These are phyloP conservation scores for Entomortierella beljakovae DNA, from an alignment of 192 early-diverging fungal species.

Conservation along the genomic window DNA sequence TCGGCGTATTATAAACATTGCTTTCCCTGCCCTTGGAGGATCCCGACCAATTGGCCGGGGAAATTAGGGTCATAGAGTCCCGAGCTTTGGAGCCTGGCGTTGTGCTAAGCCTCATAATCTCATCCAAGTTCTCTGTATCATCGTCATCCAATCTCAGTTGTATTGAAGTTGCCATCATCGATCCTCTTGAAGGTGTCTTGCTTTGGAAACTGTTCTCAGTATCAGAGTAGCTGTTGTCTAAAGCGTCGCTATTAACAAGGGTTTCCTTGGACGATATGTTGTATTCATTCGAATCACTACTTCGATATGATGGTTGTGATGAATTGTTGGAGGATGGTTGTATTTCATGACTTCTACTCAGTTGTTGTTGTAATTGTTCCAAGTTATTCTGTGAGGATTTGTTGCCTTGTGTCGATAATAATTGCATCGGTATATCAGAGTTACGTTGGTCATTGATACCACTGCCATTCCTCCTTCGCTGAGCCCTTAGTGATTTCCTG, in stretches of 20 bases:
- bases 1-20: neutral
- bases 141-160: neutral
- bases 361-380: neutral
- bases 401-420: neutral
- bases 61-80: conserved; percentile 35
- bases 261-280: neutral
- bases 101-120: neutral
- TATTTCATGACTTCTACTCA: neutral
- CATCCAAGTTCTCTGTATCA: neutral
- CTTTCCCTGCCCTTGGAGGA: neutral
- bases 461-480: conserved; percentile 5
- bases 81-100: conserved; percentile 27
- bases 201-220: neutral
- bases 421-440: neutral
- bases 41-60: conserved; percentile 7
- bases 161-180: neutral
- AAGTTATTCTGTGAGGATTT: neutral
- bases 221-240: neutral
- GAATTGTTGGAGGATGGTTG: neutral
- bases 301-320: neutral
- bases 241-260: neutral
- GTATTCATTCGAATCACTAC: neutral
- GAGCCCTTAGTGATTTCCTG: conserved; percentile 12
- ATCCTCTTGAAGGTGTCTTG: neutral
- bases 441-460: neutral